phyloP scores from a whole-genome alignment of 352 stramenopile species.

The Phytophthora hybrid region DNA sequence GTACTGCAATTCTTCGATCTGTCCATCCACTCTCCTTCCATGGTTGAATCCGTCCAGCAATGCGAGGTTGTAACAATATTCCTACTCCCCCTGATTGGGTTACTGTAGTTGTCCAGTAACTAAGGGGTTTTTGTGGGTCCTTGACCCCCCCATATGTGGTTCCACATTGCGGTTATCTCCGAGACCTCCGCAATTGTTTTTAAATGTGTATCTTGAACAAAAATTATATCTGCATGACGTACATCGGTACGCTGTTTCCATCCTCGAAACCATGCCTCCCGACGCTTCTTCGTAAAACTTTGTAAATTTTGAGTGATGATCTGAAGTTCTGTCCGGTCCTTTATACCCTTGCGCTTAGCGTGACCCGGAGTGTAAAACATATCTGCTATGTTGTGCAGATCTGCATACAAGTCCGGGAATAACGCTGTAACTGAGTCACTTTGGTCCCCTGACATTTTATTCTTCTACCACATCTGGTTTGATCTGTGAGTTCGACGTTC shows the following conservation, averaged over 20 bases:
- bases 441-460: too few species aligned
- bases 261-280: neutral
- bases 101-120: constrained; percentile 14
- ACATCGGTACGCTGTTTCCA: neutral
- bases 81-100: neutral
- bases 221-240: constrained; percentile 12
- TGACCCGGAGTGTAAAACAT: constrained; percentile 7
- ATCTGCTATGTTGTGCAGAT: constrained; percentile 7
- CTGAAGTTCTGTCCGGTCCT: neutral
- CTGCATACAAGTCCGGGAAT: constrained; percentile 11
- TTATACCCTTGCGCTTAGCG: neutral
- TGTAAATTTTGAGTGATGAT: constrained; percentile 6
- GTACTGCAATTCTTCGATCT: neutral
- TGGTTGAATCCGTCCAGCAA: neutral
- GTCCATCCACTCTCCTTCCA: constrained; percentile 4
- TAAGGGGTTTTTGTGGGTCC: neutral
- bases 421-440: too few species aligned
- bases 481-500: too few species aligned
- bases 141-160: neutral
- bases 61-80: constrained; percentile 1
- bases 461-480: too few species aligned
- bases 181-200: neutral
- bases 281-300: constrained; percentile 3
- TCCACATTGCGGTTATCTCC: neutral
- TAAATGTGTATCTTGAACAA: constrained; percentile 20